Evolutionary conservation across 2,329 filamentous ascomycete genomes (phyloP), one percentile per base, ranked within the genome.

Genomic region (Ilyonectria sp.): DNA sequence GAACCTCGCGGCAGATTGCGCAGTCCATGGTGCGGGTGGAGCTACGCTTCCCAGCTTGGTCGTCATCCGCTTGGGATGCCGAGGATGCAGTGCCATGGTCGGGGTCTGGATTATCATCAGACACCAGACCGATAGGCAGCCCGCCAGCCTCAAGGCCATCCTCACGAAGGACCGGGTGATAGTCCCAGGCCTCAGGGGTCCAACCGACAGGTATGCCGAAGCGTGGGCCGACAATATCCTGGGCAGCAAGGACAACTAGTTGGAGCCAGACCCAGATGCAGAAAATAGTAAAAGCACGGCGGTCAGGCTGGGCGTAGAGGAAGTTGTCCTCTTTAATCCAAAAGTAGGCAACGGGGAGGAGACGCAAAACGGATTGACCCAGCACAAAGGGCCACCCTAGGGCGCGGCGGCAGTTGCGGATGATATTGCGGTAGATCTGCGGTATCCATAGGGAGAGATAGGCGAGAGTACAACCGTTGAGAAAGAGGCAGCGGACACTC

Each of bases 361-460:
- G 84, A 2, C 96, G 91, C 8, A 97, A 86, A 6, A 92, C 74
- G 54, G 93, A 96, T 79, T 97, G 93, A 3, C 94, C 95, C 23
- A 94, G 78, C 63, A 97, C 92, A 77, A 97, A 99, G 67, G 93
- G 92, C 94, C 95, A 98, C 4, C 91, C 88, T n/a, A 98, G 86
- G 1, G 95, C 95, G 75, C 93, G 93, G 46, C 95, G 93, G 80
- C 94, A 97, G 81, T 98, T 98, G 60, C 95, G 93, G 81, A 93
- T 90, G 60, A 93, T 86, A 79, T 99, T 99, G 69, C 96, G 93
- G 77, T 93, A 89, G 72, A 98, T 97, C 79, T 99, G 96, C 0
- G 96, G 95, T 1, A 91, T 78, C 95, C 95, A 98, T 77, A 98
- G 91, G 21, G 95, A 97, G 50, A 98, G 88, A 78, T 98, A 98